These are phyloP conservation scores for Zelopaecilomyces penicillatus DNA, from an alignment of 2,329 filamentous ascomycete species.

Conservation along the genomic window DNA sequence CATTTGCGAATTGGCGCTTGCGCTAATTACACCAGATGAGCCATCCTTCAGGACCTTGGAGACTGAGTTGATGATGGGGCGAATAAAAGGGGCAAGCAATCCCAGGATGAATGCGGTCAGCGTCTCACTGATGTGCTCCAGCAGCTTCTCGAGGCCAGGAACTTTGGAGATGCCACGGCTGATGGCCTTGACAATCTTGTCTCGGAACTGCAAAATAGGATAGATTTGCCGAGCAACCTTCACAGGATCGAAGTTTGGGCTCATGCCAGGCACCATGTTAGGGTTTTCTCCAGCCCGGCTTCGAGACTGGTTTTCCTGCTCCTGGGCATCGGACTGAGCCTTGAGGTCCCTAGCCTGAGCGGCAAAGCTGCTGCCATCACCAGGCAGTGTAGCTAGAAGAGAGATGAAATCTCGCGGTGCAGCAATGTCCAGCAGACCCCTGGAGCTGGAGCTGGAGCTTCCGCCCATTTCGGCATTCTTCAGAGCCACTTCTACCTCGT, in stretches of 20 bases:
- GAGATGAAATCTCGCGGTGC: constrained; percentile 54
- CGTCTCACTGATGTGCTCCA: constrained; percentile 90
- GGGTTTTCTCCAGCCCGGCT: constrained; percentile 33
- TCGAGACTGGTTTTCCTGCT: constrained; percentile 43
- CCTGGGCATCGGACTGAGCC: constrained; percentile 52
- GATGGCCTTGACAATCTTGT: constrained; percentile 85
- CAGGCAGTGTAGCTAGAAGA: constrained; percentile 68
- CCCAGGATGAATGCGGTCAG: constrained; percentile 88
- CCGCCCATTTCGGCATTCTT: constrained; percentile 54
- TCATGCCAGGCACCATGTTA: constrained; percentile 66
- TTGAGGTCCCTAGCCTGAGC: constrained; percentile 57
- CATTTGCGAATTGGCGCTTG: constrained; percentile 65
- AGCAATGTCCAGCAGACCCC: constrained; percentile 35
- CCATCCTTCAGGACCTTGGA: constrained; percentile 80
- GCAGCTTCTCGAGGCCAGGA: constrained; percentile 78
- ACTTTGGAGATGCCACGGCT: constrained; percentile 82
- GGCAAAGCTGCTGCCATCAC: constrained; percentile 56
- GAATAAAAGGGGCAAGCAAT: constrained; percentile 81
- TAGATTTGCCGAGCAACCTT: constrained; percentile 78
- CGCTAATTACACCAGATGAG: constrained; percentile 60
- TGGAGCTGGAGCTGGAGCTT: constrained; percentile 27
- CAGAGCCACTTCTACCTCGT: constrained; percentile 68
- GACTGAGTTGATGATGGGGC: constrained; percentile 82
- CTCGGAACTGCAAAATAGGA: constrained; percentile 86
- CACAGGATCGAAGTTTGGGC: constrained; percentile 66